Evolutionary conservation across 805 yeast genomes (phyloP), one percentile per base, ranked within the genome.

Genomic region (Candida nanaspora): DNA sequence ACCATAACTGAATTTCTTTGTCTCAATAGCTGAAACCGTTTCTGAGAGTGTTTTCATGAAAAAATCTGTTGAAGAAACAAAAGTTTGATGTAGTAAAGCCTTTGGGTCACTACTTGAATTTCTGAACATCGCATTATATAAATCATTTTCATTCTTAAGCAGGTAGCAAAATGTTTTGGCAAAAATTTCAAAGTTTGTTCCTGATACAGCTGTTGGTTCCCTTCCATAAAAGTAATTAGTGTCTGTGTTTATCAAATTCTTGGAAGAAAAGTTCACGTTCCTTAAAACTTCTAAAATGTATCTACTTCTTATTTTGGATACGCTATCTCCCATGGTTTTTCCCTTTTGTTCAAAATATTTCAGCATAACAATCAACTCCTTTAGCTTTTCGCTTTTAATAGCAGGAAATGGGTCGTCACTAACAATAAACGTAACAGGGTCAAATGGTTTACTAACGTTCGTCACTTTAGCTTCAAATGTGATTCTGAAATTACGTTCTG

Each of bases 401-500:
- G 68, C 65, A 10, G 73, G 68, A 23, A 61, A 59, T 38, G 66
- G 62, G 11, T 64, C 62, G 25, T 58, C 59, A 38, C 71, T 56
- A 41, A 61, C 59, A 20, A 33, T 46, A 38, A 34, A 38, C 15
- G 64, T 58, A 43, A 64, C 66, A 6, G 77, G 74, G 47, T 70
- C 75, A 46, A 71, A 67, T 20, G 75, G 66, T 44, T 52, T 57
- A 35, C 64, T 66, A 21, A 52, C 53, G 40, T 64, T 63, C 39
- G 58, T 63, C 19, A 78, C 46, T n/a, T 68, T 53, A n/a, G 61
- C 55, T 21, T 66, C 65, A 46, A 82, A 75, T 50, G 72, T 72
- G 6, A 61, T 55, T 42, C 71, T 70, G 33, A 86, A 52, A 34
- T 72, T 72, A 35, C 68, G 52, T 46, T 82, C 87, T 30, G 84